Evolutionary conservation across 768 basidiomycete species (phyloP), one percentile per base, ranked within the genome.

Genomic region (Grammothele lineata): DNA sequence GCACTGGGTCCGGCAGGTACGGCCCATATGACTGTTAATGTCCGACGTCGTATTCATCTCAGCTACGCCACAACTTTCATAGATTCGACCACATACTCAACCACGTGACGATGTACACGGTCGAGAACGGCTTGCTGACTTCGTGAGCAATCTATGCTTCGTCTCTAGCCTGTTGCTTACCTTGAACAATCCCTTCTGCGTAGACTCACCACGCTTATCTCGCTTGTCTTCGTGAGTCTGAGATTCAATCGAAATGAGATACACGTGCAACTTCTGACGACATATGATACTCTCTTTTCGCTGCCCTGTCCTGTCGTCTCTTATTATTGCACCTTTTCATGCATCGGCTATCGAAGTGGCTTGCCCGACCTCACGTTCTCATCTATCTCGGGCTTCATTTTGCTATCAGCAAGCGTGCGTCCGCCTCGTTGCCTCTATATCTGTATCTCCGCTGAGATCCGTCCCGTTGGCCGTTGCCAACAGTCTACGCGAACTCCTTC

Each of bases 401-500:
- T 35, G 54, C 59, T 15, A 58, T 63, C 47, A 57, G 58, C 45
- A 63, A 63, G 45, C 53, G 62, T 60, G 42, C 43, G 60, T 61
- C 27, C 27, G 14, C 27, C 27, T 30, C 27, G 27, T n/a, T 30
- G 27, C 27, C 27, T 30, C 27, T 30, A 30, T 30, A n/a, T n/a
- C n/a, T 9, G 30, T 3, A 9, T 3, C 33, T 2, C 1, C 33
- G 5, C 37, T 19, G 11, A 30, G 27, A 30, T 37, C 37, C 37
- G 14, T 4, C 37, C 19, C 12, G 37, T 5, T 14, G 18, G 8
- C 2, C 24, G 19, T 43, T 15, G 9, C 17, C 33, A 21, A 21
- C 47, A 62, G 61, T 63, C 17, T 63, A 63, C 36, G 61, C 59
- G 4, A 63, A 59, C 39, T 58, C 59, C 5, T 56, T 61, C 45